Percentiles rank a stretch among this genome's conserved stretches.
Evolutionary conservation across 2,329 filamentous ascomycete genomes (phyloP).

Genomic region (Stagonosporopsis tanaceti): DNA sequence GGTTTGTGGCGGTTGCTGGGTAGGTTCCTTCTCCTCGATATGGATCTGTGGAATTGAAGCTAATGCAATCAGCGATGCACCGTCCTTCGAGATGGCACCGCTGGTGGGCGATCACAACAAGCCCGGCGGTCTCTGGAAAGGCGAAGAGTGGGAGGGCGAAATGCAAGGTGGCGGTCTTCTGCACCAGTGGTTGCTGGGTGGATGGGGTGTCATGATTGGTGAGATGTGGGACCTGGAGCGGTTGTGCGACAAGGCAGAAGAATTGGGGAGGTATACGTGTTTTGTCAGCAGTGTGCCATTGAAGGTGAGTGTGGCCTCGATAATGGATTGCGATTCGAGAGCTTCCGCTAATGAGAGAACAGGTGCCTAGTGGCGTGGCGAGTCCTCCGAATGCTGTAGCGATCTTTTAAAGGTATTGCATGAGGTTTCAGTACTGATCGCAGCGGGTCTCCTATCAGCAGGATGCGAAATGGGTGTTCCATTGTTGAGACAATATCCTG

Average conservation of each 20-base stretch:
- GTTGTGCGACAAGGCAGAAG: slow-evolving; percentile 62
- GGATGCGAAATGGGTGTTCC: too few species aligned
- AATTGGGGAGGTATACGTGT: slow-evolving; percentile 63
- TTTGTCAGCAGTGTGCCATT: slow-evolving; percentile 68
- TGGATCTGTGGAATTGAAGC: neutral
- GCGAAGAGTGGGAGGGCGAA: slow-evolving; percentile 44
- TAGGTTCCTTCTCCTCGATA: slow-evolving; percentile 30
- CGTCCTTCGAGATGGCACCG: slow-evolving; percentile 56
- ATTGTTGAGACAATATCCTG: too few species aligned
- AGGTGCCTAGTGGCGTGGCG: slow-evolving; percentile 58
- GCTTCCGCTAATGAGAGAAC: slow-evolving; percentile 12
- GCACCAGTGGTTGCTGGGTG: slow-evolving; percentile 45
- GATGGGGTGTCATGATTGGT: slow-evolving; percentile 50
- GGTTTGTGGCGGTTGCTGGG: slow-evolving; percentile 57
- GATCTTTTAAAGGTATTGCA: slow-evolving; percentile 37
- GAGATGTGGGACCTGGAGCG: slow-evolving; percentile 58
- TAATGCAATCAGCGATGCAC: slow-evolving; percentile 36
- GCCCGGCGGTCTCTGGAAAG: slow-evolving; percentile 45
- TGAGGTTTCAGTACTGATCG: neutral
- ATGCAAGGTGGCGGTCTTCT: slow-evolving; percentile 47
- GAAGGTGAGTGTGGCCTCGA: slow-evolving; percentile 50
- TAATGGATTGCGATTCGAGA: neutral
- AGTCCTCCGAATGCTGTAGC: slow-evolving; percentile 50
- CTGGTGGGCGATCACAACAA: slow-evolving; percentile 45
- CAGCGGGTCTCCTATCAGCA: too few species aligned